These are phyloP conservation scores for Candida nonsorbophila DNA, from an alignment of 805 yeast genomes.

Conservation along the genomic window DNA sequence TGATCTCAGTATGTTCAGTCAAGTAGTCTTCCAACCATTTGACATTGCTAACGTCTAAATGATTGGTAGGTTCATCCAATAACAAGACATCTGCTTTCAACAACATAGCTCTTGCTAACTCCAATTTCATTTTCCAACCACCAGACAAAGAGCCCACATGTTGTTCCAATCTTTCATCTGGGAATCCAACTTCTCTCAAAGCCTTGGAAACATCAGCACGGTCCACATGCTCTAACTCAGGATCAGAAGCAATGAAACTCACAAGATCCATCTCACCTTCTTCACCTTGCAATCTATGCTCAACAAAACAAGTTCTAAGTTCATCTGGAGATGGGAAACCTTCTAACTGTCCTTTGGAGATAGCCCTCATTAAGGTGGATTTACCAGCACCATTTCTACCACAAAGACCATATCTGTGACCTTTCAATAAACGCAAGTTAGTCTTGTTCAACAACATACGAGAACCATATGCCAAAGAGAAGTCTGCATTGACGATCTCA, in stretches of 20 bases:
- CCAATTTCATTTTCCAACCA: conserved; percentile 99
- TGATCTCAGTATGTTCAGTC: conserved; percentile 75
- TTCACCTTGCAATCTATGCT: conserved; percentile 92
- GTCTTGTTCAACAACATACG: conserved; percentile 96
- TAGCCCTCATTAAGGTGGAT: conserved; percentile 94
- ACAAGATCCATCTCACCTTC: conserved; percentile 90
- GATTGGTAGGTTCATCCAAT: conserved; percentile 98
- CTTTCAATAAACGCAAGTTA: conserved; percentile 77
- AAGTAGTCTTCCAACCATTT: conserved; percentile 91
- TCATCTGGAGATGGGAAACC: conserved; percentile 91
- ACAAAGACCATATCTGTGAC: conserved; percentile 95
- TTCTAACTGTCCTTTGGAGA: conserved; percentile 93
- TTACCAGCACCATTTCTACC: conserved; percentile 99
- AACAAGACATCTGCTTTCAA: conserved; percentile 94
- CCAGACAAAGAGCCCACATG: conserved; percentile 93
- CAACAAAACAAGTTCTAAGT: conserved; percentile 91
- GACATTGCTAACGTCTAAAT: conserved; percentile 90
- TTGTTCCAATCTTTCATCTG: conserved; percentile 84
- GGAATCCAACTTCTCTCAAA: conserved; percentile 81
- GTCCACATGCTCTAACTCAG: conserved; percentile 63
- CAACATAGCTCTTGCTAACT: conserved; percentile 97
- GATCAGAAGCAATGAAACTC: conserved; percentile 82
- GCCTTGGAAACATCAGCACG: conserved; percentile 71
- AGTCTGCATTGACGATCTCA: conserved; percentile 89
- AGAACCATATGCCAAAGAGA: conserved; percentile 95